phyloP scores from a whole-genome alignment of 257 asterid genomes.

The Penstemon barbatus region DNA sequence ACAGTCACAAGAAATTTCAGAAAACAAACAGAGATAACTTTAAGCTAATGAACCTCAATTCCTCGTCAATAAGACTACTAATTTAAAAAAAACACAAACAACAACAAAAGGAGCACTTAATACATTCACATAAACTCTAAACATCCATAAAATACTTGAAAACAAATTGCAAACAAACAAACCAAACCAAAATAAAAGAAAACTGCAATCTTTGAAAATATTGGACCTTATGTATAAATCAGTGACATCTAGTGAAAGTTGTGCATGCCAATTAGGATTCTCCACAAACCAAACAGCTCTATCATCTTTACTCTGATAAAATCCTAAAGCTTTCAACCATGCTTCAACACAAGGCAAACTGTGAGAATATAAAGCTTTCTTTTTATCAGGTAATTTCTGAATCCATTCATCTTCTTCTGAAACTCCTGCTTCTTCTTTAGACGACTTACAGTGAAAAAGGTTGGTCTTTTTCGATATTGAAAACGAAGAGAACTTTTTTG shows the following conservation, averaged over 20 bases:
- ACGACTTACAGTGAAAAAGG: slow-evolving; percentile 39
- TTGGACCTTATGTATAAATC: slow-evolving; percentile 80
- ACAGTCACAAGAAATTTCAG: background rate
- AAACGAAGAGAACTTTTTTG: slow-evolving; percentile 23
- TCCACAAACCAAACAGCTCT: slow-evolving; percentile 89
- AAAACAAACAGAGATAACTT: slow-evolving; percentile 13
- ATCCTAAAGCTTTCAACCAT: slow-evolving; percentile 79
- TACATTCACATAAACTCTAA: slow-evolving; percentile 4
- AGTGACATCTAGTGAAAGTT: slow-evolving; percentile 81
- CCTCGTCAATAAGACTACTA: background rate
- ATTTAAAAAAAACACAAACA: background rate
- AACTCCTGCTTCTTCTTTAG: slow-evolving; percentile 52
- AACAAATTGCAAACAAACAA: background rate
- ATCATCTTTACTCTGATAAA: slow-evolving; percentile 81
- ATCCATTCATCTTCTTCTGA: slow-evolving; percentile 78
- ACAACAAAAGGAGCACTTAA: background rate
- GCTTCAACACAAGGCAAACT: slow-evolving; percentile 96
- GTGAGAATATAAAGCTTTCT: slow-evolving; percentile 83
- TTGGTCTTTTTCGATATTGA: slow-evolving; percentile 35
- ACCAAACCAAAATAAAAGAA: background rate
- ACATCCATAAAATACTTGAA: slow-evolving; percentile 5
- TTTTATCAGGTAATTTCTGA: slow-evolving; percentile 82
- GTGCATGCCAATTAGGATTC: slow-evolving; percentile 87
- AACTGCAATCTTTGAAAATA: background rate
- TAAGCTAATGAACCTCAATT: background rate